Conservation (phyloP, 2,329 filamentous ascomycete species). For the Cladosporium phlei region DNA sequence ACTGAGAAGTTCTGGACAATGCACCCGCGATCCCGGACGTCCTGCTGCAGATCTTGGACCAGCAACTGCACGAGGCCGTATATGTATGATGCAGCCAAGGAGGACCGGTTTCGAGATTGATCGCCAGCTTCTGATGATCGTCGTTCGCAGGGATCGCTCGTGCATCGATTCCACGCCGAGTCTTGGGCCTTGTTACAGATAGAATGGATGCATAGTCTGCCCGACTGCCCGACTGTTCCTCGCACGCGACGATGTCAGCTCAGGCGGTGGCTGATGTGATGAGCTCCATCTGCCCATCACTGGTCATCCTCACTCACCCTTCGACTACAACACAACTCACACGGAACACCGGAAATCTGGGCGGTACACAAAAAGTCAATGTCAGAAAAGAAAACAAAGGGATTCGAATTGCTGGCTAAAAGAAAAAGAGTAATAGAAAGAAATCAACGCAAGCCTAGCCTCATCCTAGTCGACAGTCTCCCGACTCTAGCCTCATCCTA, state of each 20-base stretch:
- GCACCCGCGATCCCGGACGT: conserved; percentile 32
- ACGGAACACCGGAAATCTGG: too few species aligned
- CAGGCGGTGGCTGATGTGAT: too few species aligned
- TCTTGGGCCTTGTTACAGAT: conserved; percentile 37
- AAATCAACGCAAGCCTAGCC: too few species aligned
- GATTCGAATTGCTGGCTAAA: too few species aligned
- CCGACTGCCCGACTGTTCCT: conserved; percentile 24
- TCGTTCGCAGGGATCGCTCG: conserved; percentile 25
- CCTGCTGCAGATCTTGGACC: conserved; percentile 29
- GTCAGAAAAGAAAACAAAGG: too few species aligned
- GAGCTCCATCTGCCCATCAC: too few species aligned
- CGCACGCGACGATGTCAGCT: conserved; percentile 27
- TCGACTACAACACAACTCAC: too few species aligned
- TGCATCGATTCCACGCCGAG: conserved; percentile 30
- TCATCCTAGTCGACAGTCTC: too few species aligned
- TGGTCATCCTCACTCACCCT: too few species aligned
- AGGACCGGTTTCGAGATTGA: conserved; percentile 38
- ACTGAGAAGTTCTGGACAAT: conserved; percentile 37
- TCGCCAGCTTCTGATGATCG: conserved; percentile 33
- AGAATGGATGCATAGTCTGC: conserved; percentile 33
- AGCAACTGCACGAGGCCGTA: conserved; percentile 36
- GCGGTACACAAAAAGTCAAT: too few species aligned
- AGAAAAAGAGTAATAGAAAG: too few species aligned
- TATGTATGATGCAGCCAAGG: conserved; percentile 37
- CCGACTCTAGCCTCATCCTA: too few species aligned